Percentiles rank a stretch among this genome's conserved stretches.
phyloP scores from a whole-genome alignment of 176 grass and related monocot species.

The Saccharum spontaneum region DNA sequence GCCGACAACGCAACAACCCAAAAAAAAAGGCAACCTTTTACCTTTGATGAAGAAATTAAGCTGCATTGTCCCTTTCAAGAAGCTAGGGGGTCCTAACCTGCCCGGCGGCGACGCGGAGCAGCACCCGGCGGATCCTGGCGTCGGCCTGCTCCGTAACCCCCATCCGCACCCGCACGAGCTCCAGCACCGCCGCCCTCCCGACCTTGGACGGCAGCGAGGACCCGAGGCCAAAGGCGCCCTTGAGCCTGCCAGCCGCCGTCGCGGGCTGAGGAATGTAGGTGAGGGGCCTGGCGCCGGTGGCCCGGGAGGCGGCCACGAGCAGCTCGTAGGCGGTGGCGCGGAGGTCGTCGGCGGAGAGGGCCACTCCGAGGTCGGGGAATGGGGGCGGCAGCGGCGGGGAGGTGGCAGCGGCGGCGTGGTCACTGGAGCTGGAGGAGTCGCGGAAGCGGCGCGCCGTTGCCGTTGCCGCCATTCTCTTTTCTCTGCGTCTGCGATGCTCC shows the following conservation, averaged over 20 bases:
- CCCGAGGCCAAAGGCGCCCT: conserved; percentile 51
- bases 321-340: conserved; percentile 83
- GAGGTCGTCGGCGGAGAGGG: conserved; percentile 65
- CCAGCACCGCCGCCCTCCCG: conserved; percentile 16
- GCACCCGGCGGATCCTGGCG: conserved; percentile 67
- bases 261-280: conserved; percentile 70
- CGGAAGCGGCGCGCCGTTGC: conserved; percentile 47
- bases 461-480: background rate
- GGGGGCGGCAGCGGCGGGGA: conserved; percentile 50
- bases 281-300: conserved; percentile 59
- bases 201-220: conserved; percentile 39
- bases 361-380: conserved; percentile 48
- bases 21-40: background rate
- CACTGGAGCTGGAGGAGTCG: conserved; percentile 10
- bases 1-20: conserved; percentile 15
- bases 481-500: too few relatives aligned
- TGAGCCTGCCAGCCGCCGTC: conserved; percentile 52
- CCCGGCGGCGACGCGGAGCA: conserved; percentile 62
- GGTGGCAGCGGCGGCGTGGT: background rate
- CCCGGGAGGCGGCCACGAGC: conserved; percentile 67
- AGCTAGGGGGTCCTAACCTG: conserved; percentile 50
- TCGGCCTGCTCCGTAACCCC: conserved; percentile 66
- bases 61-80: conserved; percentile 26
- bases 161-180: conserved; percentile 68
- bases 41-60: background rate